A percentile compares a stretch with the other conserved stretches of the same genome.
phyloP scores from a whole-genome alignment of 306 rosid genomes.

The Castanea mollissima region DNA sequence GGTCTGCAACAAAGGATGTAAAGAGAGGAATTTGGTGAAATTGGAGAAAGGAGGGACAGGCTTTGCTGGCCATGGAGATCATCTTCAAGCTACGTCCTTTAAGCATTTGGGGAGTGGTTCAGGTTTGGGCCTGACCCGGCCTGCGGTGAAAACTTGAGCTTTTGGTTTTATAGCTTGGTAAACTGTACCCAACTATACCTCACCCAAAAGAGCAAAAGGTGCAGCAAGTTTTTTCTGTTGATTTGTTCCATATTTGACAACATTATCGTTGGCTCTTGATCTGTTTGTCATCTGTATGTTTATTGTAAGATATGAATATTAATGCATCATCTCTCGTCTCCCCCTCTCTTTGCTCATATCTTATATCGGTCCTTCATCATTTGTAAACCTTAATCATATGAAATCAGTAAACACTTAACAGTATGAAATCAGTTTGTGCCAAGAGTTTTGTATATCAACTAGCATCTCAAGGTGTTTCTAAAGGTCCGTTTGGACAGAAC shows the following conservation, averaged over 20 bases:
- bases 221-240: not conserved
- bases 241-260: not conserved
- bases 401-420: not conserved
- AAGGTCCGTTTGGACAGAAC: too few species aligned
- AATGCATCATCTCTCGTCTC: not conserved
- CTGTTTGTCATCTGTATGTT: not conserved
- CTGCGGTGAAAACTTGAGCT: constrained; percentile 71
- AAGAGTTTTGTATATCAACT: too few species aligned
- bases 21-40: constrained; percentile 73
- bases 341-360: not conserved
- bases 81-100: constrained; percentile 88
- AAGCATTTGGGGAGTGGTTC: constrained; percentile 97
- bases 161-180: not conserved
- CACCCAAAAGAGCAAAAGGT: not conserved
- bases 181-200: not conserved
- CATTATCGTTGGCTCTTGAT: not conserved
- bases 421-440: not conserved
- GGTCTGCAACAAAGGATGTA: constrained; percentile 82
- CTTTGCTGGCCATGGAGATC: constrained; percentile 78
- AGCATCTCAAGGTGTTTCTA: too few species aligned
- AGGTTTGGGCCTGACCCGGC: constrained; percentile 95
- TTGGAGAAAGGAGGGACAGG: constrained; percentile 93
- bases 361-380: not conserved
- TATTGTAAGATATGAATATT: not conserved
- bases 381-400: constrained; percentile 2